Evolutionary conservation across 768 basidiomycete genomes (phyloP), one percentile per base, ranked within the genome.

Genomic region (Pisolithus orientalis): DNA sequence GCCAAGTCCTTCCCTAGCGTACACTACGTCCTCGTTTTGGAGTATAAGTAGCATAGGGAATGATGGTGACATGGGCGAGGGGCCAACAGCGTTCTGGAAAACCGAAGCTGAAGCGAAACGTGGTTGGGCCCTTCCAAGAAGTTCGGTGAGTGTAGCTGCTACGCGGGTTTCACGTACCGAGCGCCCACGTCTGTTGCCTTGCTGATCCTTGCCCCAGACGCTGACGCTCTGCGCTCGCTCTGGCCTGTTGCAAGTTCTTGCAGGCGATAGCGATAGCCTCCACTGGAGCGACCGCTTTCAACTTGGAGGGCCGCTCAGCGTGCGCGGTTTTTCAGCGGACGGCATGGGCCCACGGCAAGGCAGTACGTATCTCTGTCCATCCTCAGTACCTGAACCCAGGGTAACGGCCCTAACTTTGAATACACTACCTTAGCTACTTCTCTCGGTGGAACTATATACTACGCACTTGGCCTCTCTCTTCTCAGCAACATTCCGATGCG

Each of bases 281-380:
- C 76, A 83, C 24, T 87, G 90, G 60, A 77, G 83, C 1, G 96
- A 99, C 69, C 82, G 93, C 5, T 93, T 93, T 66, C 94, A 95
- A 57, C 77, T 97, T 0, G 96, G 96, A 25, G 96, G 96, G 0
- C 94, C 96, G 0, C 80, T 85, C 6, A 90, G 83, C 49, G 76
- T 98, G 0, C 75, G 96, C 5, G 80, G 82, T 47, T 94, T 95
- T 70, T 77, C 77, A 42, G 73, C 76, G 6, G 90, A 89, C 61
- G 75, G 83, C 4, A 74, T 96, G 71, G 94, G 94, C 5, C 85
- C 87, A 0, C 77, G 75, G 21, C 90, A 94, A 55, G 80, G 82
- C 16, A 62, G 90, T 90, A 60, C 57, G 81, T 67, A 34, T 32
- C 31, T 44, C 31, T 46, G 13, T 37, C 27, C 31, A 21, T 34